phyloP scores from a whole-genome alignment of 2,329 filamentous ascomycete species.

The Trichoderma koningii region DNA sequence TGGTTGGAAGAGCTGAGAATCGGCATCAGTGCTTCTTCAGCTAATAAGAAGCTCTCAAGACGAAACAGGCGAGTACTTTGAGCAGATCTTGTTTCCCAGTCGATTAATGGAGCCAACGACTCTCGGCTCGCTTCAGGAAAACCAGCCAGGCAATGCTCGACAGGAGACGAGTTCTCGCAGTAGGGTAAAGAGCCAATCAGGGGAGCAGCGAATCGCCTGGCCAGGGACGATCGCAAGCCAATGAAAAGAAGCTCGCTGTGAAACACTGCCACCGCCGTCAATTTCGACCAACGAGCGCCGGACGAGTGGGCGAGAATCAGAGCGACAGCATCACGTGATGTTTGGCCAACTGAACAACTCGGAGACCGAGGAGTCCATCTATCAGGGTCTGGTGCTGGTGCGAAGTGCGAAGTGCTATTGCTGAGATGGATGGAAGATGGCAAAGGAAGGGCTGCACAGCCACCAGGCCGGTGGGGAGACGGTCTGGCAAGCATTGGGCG shows the following conservation, averaged over 20 bases:
- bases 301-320: slow-evolving; percentile 2
- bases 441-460: slow-evolving; percentile 12
- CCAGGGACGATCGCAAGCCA: background rate
- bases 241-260: background rate
- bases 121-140: background rate
- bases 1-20: background rate
- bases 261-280: slow-evolving; percentile 24
- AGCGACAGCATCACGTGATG: slow-evolving; percentile 4
- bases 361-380: slow-evolving; percentile 18
- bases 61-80: slow-evolving; percentile 3
- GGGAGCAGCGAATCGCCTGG: slow-evolving; percentile 10
- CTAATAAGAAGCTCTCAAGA: background rate
- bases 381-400: background rate
- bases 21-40: background rate
- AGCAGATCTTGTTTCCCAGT: slow-evolving; percentile 14
- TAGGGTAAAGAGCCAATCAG: slow-evolving; percentile 10
- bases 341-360: background rate
- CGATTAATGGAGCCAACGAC: background rate
- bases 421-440: background rate
- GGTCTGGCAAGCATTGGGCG: background rate
- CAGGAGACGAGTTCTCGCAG: background rate
- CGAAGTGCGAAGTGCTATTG: too few species aligned
- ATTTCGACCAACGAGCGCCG: background rate
- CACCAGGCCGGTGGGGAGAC: slow-evolving; percentile 12
- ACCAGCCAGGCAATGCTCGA: slow-evolving; percentile 15